These are phyloP conservation scores for Phytophthora quininea DNA, from an alignment of 352 stramenopile genomes.

Conservation along the genomic window DNA sequence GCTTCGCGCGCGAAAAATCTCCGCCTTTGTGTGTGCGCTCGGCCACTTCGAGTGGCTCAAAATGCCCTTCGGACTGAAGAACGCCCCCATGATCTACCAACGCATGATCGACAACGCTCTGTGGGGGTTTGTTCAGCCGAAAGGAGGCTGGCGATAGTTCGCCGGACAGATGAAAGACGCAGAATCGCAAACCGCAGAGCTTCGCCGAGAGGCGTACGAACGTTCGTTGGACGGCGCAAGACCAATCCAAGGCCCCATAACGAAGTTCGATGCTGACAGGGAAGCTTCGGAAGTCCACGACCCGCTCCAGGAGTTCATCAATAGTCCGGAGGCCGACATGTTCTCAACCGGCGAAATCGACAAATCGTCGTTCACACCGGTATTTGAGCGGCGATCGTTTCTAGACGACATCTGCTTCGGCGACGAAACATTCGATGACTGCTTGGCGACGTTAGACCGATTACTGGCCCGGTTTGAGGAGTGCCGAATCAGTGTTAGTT, in stretches of 20 bases:
- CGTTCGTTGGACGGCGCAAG: too few relatives aligned
- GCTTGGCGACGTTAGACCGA: neutral
- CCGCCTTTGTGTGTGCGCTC: neutral
- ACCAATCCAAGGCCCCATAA: neutral
- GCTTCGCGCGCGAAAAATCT: neutral
- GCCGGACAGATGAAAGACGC: neutral
- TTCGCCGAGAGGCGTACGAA: neutral
- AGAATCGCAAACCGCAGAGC: neutral
- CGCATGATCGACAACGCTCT: neutral
- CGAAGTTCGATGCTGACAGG: neutral
- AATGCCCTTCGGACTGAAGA: neutral
- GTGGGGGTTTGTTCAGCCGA: neutral
- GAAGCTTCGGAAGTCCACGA: neutral
- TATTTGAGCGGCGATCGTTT: conserved; percentile 3
- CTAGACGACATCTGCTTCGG: conserved; percentile 7
- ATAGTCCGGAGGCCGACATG: neutral
- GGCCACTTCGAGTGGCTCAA: neutral
- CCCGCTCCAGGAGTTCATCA: neutral
- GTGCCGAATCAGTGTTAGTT: neutral
- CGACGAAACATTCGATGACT: neutral
- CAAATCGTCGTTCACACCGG: neutral
- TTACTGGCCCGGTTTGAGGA: neutral
- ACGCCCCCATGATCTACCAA: neutral
- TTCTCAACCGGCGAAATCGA: neutral
- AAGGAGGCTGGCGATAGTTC: neutral